Conservation (phyloP, 306 rosid genomes). For the Casuarina cunninghamiana region DNA sequence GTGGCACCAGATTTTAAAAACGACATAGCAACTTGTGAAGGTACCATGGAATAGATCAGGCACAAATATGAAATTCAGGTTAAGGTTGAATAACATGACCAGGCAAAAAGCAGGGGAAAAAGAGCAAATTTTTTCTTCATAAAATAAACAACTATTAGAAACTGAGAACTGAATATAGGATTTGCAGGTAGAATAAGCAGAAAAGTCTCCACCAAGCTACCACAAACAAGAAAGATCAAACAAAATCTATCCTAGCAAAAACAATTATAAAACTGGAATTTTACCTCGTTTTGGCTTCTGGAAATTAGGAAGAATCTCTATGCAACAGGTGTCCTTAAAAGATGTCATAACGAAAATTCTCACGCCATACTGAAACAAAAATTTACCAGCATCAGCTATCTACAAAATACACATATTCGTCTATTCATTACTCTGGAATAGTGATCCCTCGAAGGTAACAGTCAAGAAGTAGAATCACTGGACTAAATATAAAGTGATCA, state of each 20-base stretch:
- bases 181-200: not conserved
- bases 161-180: not conserved
- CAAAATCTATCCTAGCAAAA: not conserved
- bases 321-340: slow-evolving; percentile 78
- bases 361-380: slow-evolving; percentile 59
- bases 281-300: slow-evolving; percentile 68
- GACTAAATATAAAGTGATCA: not conserved
- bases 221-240: slow-evolving; percentile 9
- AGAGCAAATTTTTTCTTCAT: not conserved
- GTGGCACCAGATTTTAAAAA: slow-evolving; percentile 5
- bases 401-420: slow-evolving; percentile 19
- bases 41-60: not conserved
- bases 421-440: slow-evolving; percentile 6
- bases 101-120: not conserved
- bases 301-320: slow-evolving; percentile 77
- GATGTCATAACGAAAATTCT: slow-evolving; percentile 79
- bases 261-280: not conserved
- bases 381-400: slow-evolving; percentile 20
- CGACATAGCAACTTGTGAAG: not conserved
- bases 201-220: not conserved
- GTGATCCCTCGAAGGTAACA: slow-evolving; percentile 20
- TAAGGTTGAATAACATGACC: not conserved
- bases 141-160: not conserved
- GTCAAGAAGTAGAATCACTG: not conserved
- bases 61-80: slow-evolving; percentile 5